Evolutionary conservation across 495 filamentous ascomycete species (phyloP).

Genomic region (Hypoxylon subgilvum): DNA sequence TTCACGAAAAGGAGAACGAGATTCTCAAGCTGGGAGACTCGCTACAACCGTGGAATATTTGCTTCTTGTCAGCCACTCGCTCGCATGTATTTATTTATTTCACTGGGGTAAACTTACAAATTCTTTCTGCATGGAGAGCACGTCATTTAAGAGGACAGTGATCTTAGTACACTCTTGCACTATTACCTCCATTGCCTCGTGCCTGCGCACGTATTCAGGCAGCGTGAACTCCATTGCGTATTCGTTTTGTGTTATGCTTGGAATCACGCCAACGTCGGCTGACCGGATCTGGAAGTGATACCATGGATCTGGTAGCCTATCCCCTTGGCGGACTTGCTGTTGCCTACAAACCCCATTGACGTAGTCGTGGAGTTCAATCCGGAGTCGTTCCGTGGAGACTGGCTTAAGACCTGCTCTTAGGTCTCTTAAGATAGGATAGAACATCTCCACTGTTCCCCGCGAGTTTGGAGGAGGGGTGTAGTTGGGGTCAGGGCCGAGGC

Average conservation of each 20-base stretch:
- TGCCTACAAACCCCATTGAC: conserved; percentile 34
- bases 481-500: conserved; percentile 32
- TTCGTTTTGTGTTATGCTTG: conserved; percentile 39
- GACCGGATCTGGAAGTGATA: conserved; percentile 39
- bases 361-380: conserved; percentile 37
- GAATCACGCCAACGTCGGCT: conserved; percentile 37
- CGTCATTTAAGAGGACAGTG: conserved; percentile 36
- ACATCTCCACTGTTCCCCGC: conserved; percentile 32
- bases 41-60: conserved; percentile 21
- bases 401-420: conserved; percentile 30
- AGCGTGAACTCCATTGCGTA: conserved; percentile 42
- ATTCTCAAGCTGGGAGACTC: conserved; percentile 38
- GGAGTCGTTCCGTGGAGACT: conserved; percentile 24
- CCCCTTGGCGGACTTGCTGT: conserved; percentile 34
- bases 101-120: too few species aligned
- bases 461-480: conserved; percentile 32
- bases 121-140: conserved; percentile 41
- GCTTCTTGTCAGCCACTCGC: conserved; percentile 2
- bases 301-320: conserved; percentile 38
- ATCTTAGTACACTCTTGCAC: conserved; percentile 36
- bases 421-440: conserved; percentile 37
- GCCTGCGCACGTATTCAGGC: conserved; percentile 31
- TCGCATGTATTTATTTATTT: background rate
- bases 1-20: conserved; percentile 40
- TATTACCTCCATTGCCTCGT: conserved; percentile 37